Conservation (phyloP, 192 early-diverging fungal species). For the Fimicolochytrium jonesii region DNA sequence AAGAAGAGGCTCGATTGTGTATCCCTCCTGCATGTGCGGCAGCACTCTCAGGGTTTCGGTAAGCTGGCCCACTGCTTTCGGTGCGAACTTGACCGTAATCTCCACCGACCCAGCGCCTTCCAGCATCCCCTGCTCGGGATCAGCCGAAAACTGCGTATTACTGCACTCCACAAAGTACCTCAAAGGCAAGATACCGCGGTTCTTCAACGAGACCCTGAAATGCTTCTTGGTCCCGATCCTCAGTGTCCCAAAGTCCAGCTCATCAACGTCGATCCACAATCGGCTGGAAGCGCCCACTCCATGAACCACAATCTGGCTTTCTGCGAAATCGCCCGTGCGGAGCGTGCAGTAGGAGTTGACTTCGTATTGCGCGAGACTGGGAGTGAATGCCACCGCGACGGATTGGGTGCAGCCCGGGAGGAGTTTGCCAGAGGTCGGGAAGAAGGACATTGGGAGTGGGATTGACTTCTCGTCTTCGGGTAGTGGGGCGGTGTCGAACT, state of each 20-base stretch:
- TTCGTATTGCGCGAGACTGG: conserved; percentile 46
- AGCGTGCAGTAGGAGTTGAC: conserved; percentile 31
- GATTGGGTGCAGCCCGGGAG: conserved; percentile 39
- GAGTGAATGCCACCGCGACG: conserved; percentile 48
- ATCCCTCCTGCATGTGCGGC: conserved; percentile 18
- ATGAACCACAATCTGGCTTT: conserved; percentile 39
- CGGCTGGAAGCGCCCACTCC: conserved; percentile 45
- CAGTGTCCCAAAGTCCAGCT: conserved; percentile 45
- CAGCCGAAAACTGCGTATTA: conserved; percentile 40
- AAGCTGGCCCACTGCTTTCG: conserved; percentile 36
- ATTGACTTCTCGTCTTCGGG: conserved; percentile 31
- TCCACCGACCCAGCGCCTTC: conserved; percentile 48
- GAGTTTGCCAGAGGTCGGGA: conserved; percentile 41
- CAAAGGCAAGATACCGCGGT: conserved; percentile 46
- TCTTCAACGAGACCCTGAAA: conserved; percentile 29
- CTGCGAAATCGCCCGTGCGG: conserved; percentile 44
- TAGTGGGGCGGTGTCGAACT: conserved; percentile 34
- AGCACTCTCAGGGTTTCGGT: conserved; percentile 33
- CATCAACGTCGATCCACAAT: conserved; percentile 19
- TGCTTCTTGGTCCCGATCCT: conserved; percentile 43
- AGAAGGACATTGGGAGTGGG: conserved; percentile 36
- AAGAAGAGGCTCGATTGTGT: conserved; percentile 31
- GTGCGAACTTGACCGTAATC: conserved; percentile 40
- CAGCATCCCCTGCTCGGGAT: conserved; percentile 55
- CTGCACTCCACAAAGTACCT: conserved; percentile 50